These are phyloP conservation scores for Cystofilobasidium capitatum DNA, from an alignment of 768 basidiomycete species.

Conservation along the genomic window DNA sequence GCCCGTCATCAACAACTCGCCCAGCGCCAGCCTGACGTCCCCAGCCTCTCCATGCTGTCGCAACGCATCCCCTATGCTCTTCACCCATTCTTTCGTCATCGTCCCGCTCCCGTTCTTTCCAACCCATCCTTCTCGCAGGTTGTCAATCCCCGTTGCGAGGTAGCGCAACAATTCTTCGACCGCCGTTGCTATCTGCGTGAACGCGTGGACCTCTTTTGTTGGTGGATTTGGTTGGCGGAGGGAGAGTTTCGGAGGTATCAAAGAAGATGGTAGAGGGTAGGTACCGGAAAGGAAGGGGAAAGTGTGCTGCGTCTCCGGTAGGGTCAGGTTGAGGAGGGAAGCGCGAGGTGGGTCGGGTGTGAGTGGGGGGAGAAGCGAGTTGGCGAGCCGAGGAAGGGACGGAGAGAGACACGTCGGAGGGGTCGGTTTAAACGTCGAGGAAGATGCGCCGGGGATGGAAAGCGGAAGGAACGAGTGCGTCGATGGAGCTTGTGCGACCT, in stretches of 20 bases:
- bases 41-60: constrained; percentile 12
- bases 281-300: constrained; percentile 14
- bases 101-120: constrained; percentile 5
- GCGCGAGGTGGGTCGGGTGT: not conserved
- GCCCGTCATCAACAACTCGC: constrained; percentile 16
- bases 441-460: not conserved
- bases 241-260: not conserved
- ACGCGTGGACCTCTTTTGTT: not conserved
- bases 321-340: not conserved
- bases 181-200: not conserved
- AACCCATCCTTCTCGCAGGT: constrained; percentile 6
- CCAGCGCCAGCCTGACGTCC: not conserved
- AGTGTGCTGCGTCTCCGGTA: not conserved
- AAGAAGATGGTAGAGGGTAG: constrained; percentile 11
- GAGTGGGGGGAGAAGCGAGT: constrained; percentile 1
- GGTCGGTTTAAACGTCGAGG: not conserved
- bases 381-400: not conserved
- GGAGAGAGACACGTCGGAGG: not conserved
- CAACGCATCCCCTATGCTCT: not conserved
- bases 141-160: not conserved
- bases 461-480: not conserved
- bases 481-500: not conserved
- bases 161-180: constrained; percentile 13
- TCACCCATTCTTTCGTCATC: not conserved
- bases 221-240: not conserved